phyloP scores from a whole-genome alignment of 2,329 filamentous ascomycete genomes.

The Microdochium trichocladiopsis region DNA sequence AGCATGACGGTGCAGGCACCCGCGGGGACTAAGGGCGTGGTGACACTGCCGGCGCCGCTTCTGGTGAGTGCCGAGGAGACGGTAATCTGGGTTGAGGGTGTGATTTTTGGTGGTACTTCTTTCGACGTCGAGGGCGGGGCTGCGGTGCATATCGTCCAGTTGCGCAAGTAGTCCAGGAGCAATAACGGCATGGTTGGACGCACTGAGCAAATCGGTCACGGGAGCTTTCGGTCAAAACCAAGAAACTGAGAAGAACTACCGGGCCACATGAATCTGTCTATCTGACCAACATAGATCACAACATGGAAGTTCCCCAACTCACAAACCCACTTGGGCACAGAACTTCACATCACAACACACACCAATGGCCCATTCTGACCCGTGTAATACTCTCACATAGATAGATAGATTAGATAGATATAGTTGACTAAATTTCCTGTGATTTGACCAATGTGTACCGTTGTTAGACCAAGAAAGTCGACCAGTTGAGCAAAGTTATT shows the following conservation, averaged over 20 bases:
- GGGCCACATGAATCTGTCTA: not conserved
- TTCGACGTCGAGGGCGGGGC: not conserved
- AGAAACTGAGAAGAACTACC: not conserved
- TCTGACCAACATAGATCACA: not conserved
- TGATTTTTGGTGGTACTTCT: not conserved
- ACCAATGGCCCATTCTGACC: not conserved
- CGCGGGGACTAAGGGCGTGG: conserved; percentile 1
- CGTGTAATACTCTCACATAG: not conserved
- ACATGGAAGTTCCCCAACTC: not conserved
- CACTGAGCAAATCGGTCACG: not conserved
- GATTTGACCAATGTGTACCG: no score
- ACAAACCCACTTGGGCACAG: not conserved
- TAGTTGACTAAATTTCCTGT: not conserved
- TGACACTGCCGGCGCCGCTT: not conserved
- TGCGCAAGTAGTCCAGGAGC: not conserved
- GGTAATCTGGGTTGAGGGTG: not conserved
- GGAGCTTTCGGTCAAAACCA: not conserved
- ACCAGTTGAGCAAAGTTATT: no score
- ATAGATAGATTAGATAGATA: not conserved
- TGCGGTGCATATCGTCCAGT: not conserved
- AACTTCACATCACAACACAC: not conserved
- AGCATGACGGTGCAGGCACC: conserved; percentile 3
- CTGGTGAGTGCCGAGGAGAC: not conserved
- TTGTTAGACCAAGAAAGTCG: no score
- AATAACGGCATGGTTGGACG: not conserved